phyloP scores from a whole-genome alignment of 1,139 yeast species.

The Nadsonia commutata region DNA sequence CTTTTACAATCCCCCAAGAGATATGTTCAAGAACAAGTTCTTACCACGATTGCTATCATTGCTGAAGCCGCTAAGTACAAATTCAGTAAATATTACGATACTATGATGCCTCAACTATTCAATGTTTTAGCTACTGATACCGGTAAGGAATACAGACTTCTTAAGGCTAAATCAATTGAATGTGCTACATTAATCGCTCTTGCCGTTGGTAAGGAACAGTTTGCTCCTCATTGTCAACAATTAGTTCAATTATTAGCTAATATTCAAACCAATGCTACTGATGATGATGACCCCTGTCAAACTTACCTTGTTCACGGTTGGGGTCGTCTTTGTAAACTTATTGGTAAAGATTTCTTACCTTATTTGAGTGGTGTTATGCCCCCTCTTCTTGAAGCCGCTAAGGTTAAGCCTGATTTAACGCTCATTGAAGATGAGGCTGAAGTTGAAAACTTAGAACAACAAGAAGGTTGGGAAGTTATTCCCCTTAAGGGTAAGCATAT shows the following conservation, averaged over 20 bases:
- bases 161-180: conserved; percentile 90
- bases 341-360: conserved; percentile 81
- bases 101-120: conserved; percentile 80
- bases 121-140: conserved; percentile 67
- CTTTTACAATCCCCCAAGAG: conserved; percentile 74
- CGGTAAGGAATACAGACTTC: conserved; percentile 62
- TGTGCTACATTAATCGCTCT: conserved; percentile 87
- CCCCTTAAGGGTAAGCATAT: conserved; percentile 83
- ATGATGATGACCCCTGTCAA: conserved; percentile 68
- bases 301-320: conserved; percentile 88
- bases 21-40: conserved; percentile 92
- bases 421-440: conserved; percentile 79
- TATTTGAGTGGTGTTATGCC: conserved; percentile 81
- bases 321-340: conserved; percentile 81
- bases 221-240: conserved; percentile 61
- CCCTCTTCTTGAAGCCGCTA: conserved; percentile 70
- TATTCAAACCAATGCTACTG: conserved; percentile 37
- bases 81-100: conserved; percentile 82
- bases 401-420: conserved; percentile 78
- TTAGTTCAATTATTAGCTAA: conserved; percentile 58
- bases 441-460: conserved; percentile 62
- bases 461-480: conserved; percentile 93
- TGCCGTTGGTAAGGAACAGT: conserved; percentile 93
- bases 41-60: conserved; percentile 90
- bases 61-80: conserved; percentile 95